phyloP scores from a whole-genome alignment of 192 early-diverging fungal species.

The Backusella parvicylindrica region DNA sequence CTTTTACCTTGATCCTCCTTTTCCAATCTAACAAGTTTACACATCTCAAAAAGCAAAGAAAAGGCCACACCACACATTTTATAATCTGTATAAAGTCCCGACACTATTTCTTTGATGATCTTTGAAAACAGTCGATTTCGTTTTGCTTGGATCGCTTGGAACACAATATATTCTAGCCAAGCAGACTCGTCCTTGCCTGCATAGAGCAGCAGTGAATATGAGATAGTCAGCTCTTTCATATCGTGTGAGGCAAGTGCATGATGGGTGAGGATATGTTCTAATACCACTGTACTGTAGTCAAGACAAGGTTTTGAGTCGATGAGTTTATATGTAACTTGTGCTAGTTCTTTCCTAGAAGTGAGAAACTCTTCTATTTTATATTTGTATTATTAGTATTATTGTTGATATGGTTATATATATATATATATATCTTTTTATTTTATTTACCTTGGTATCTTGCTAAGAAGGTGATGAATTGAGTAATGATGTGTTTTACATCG shows the following conservation, averaged over 20 bases:
- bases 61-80: slow-evolving; percentile 43
- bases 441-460: slow-evolving; percentile 31
- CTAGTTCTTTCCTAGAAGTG: slow-evolving; percentile 36
- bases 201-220: slow-evolving; percentile 42
- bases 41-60: slow-evolving; percentile 61
- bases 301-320: slow-evolving; percentile 47
- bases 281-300: slow-evolving; percentile 28
- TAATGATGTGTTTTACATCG: slow-evolving; percentile 17
- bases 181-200: slow-evolving; percentile 44
- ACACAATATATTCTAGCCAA: slow-evolving; percentile 41
- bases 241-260: slow-evolving; percentile 24
- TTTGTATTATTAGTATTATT: neutral
- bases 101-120: slow-evolving; percentile 42
- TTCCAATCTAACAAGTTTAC: slow-evolving; percentile 48
- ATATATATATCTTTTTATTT: neutral
- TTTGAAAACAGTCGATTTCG: slow-evolving; percentile 41
- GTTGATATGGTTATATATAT: neutral
- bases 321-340: slow-evolving; percentile 44
- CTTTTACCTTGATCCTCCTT: slow-evolving; percentile 48
- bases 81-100: slow-evolving; percentile 13
- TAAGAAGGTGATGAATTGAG: slow-evolving; percentile 25
- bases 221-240: slow-evolving; percentile 38
- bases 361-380: slow-evolving; percentile 43
- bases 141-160: neutral
- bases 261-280: slow-evolving; percentile 24